These are phyloP conservation scores for Chamaenerion angustifolium DNA, from an alignment of 345 rosid genomes.

Conservation along the genomic window DNA sequence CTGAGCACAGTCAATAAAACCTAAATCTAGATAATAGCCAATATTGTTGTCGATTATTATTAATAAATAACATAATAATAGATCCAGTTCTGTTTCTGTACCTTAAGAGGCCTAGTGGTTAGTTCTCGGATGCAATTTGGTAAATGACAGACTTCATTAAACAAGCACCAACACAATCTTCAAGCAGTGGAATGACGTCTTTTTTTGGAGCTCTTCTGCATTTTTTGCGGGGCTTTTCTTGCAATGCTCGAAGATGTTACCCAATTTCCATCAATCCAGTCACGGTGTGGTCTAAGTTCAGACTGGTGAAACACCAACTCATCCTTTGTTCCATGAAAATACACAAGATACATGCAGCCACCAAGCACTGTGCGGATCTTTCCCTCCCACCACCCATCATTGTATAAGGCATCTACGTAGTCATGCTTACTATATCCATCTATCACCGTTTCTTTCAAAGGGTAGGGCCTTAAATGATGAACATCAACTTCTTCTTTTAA, in stretches of 20 bases:
- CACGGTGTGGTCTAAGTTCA: slow-evolving; percentile 47
- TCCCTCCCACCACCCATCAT: slow-evolving; percentile 71
- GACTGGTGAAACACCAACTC: slow-evolving; percentile 24
- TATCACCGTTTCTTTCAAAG: slow-evolving; percentile 17
- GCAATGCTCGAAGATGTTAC: not conserved
- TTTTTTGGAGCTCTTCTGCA: too few relatives aligned
- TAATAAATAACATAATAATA: too few relatives aligned
- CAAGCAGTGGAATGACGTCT: too few relatives aligned
- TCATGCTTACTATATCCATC: slow-evolving; percentile 23
- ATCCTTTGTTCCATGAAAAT: slow-evolving; percentile 30
- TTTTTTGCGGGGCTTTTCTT: too few relatives aligned
- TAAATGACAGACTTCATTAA: too few relatives aligned
- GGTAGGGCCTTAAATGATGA: slow-evolving; percentile 38
- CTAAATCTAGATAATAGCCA: too few relatives aligned
- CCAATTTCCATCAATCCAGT: slow-evolving; percentile 54
- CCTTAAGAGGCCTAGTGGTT: too few relatives aligned
- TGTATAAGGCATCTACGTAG: slow-evolving; percentile 49
- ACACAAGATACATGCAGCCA: slow-evolving; percentile 20
- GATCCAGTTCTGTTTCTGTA: too few relatives aligned
- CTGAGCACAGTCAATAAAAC: too few relatives aligned
- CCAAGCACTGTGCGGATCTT: slow-evolving; percentile 17
- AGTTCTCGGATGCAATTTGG: too few relatives aligned
- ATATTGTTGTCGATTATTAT: too few relatives aligned
- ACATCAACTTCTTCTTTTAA: slow-evolving; percentile 30
- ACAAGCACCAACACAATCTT: too few relatives aligned